A percentile compares a stretch with the other conserved stretches of the same genome.
Conservation (phyloP, 768 basidiomycete species). For the Serpula lacrymans region DNA sequence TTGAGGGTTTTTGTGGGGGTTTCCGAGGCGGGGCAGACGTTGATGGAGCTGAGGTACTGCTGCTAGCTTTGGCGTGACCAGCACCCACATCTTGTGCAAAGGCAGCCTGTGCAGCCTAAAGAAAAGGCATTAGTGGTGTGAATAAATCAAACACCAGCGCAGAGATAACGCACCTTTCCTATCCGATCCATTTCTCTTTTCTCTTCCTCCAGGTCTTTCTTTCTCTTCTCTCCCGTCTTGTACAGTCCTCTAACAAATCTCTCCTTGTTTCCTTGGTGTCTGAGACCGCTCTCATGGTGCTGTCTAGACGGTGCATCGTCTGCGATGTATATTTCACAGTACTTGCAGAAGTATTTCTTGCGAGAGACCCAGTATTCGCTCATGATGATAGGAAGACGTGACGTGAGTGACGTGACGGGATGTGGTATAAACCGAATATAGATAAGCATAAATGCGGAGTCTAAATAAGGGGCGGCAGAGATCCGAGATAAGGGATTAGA, state of each 20-base stretch:
- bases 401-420: no score
- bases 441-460: no score
- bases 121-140: conserved; percentile 4
- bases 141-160: neutral
- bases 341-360: conserved; percentile 93
- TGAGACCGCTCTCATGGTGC: conserved; percentile 90
- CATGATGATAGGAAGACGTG: conserved; percentile 55
- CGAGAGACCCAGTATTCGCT: conserved; percentile 92
- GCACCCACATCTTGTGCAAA: conserved; percentile 76
- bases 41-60: conserved; percentile 9
- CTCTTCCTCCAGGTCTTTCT: conserved; percentile 83
- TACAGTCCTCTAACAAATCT: conserved; percentile 90
- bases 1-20: conserved; percentile 49
- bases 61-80: conserved; percentile 48
- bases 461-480: no score
- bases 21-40: conserved; percentile 29
- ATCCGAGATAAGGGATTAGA: no score
- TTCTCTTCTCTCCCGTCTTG: conserved; percentile 86
- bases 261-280: conserved; percentile 93
- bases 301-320: conserved; percentile 91
- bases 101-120: conserved; percentile 74
- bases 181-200: conserved; percentile 82
- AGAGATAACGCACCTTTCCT: conserved; percentile 56
- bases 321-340: conserved; percentile 95
- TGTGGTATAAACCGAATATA: no score